Conservation (phyloP, 2,329 filamentous ascomycete genomes). For the Aspergillus sp. region DNA sequence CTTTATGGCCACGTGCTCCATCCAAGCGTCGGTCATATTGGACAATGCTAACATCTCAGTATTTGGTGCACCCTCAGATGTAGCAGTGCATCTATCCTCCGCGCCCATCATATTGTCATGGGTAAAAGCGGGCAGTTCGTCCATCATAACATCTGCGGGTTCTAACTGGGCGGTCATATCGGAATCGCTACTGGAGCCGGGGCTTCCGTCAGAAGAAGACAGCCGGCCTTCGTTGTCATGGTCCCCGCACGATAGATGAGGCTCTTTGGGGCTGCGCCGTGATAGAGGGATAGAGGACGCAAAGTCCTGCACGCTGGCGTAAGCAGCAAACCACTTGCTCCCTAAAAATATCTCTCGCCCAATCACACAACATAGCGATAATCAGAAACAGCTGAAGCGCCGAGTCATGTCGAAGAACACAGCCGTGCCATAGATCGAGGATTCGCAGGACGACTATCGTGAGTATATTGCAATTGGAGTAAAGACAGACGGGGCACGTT, state of each 20-base stretch:
- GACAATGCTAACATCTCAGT: not conserved
- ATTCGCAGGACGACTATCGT: not conserved
- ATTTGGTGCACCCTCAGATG: no score
- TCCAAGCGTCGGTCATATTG: not conserved
- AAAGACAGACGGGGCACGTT: not conserved
- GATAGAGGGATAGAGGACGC: not conserved
- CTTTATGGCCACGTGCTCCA: not conserved
- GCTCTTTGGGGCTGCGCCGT: not conserved
- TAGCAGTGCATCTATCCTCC: no score
- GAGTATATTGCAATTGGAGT: not conserved
- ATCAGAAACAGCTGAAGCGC: constrained; percentile 6
- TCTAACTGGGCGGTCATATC: not conserved
- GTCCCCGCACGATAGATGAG: not conserved
- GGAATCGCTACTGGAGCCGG: not conserved
- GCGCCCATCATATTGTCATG: not conserved
- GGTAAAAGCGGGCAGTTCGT: not conserved
- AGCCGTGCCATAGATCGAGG: constrained; percentile 6
- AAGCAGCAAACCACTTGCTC: constrained; percentile 1
- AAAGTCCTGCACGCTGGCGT: not conserved
- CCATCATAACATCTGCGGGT: not conserved
- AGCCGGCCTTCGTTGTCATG: not conserved
- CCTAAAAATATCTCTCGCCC: constrained; percentile 6
- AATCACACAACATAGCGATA: constrained; percentile 2
- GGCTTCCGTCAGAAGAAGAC: not conserved
- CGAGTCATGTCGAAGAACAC: constrained; percentile 6